Percentiles rank a stretch among this genome's conserved stretches.
Conservation (phyloP, 192 early-diverging fungal species). For the Gryganskiella cystojenkinii region DNA sequence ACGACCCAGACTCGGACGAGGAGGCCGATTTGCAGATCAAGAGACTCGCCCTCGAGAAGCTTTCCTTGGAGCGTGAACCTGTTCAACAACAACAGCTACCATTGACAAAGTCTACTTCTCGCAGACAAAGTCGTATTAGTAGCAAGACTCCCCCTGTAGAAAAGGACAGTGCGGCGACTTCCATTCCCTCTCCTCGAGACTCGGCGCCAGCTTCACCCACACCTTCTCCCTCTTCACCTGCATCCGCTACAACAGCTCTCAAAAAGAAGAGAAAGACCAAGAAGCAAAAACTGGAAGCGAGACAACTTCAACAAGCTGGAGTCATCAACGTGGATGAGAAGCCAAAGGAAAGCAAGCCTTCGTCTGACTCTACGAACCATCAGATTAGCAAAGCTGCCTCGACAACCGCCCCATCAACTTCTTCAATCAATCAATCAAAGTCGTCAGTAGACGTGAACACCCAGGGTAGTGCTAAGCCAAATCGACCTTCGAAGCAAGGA, state of each 20-base stretch:
- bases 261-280: constrained; percentile 44
- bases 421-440: constrained; percentile 4
- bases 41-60: constrained; percentile 37
- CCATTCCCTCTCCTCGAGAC: too few relatives aligned
- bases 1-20: constrained; percentile 44
- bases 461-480: constrained; percentile 18
- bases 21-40: constrained; percentile 50
- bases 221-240: constrained; percentile 30
- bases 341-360: too few relatives aligned
- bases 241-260: constrained; percentile 2
- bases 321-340: too few relatives aligned
- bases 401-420: not conserved
- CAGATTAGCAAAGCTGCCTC: not conserved
- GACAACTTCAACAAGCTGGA: not conserved
- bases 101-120: constrained; percentile 13
- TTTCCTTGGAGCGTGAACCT: constrained; percentile 36
- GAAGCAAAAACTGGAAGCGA: constrained; percentile 35
- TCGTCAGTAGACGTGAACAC: constrained; percentile 13
- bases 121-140: constrained; percentile 17
- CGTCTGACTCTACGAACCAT: not conserved
- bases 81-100: not conserved
- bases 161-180: not conserved
- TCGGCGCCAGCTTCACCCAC: constrained; percentile 46
- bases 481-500: constrained; percentile 32
- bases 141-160: not conserved